A percentile compares a stretch with the other conserved stretches of the same genome.
Evolutionary conservation across 192 early-diverging fungal species (phyloP).

Genomic region (Backusella morwellensis): DNA sequence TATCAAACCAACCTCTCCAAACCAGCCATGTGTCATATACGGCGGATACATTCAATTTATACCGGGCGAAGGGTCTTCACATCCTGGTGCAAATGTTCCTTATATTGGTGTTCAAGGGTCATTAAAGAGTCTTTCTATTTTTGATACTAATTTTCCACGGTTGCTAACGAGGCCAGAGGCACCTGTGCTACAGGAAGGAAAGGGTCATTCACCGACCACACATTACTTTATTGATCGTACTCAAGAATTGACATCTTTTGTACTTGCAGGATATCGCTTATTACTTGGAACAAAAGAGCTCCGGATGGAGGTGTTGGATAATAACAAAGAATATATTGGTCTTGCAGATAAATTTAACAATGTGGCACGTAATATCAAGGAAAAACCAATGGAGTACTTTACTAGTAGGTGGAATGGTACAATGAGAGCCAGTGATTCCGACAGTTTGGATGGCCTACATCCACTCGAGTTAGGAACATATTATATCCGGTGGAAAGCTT

Average conservation of each 20-base stretch:
- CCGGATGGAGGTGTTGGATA: constrained; percentile 17
- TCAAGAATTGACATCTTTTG: background rate
- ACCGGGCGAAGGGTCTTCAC: constrained; percentile 16
- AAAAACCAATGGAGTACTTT: background rate
- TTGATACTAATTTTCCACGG: constrained; percentile 28
- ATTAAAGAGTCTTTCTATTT: constrained; percentile 41
- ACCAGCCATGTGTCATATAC: constrained; percentile 35
- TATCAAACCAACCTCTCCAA: constrained; percentile 1
- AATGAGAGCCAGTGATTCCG: background rate
- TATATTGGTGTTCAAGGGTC: constrained; percentile 48
- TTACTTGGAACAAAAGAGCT: constrained; percentile 22
- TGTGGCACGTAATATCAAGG: constrained; percentile 18
- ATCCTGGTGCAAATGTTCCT: constrained; percentile 35
- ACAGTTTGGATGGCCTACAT: background rate
- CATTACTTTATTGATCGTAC: constrained; percentile 7
- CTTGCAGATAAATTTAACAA: background rate
- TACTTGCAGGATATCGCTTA: constrained; percentile 11
- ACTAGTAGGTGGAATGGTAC: constrained; percentile 24
- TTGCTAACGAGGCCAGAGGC: background rate
- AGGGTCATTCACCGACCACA: background rate
- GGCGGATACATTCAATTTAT: constrained; percentile 43
- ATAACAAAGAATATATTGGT: constrained; percentile 5
- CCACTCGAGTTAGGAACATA: constrained; percentile 15
- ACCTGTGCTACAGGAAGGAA: background rate
- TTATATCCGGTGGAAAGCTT: constrained; percentile 22